Conservation (phyloP, 2,329 filamentous ascomycete genomes). For the Neocucurbitaria cava region DNA sequence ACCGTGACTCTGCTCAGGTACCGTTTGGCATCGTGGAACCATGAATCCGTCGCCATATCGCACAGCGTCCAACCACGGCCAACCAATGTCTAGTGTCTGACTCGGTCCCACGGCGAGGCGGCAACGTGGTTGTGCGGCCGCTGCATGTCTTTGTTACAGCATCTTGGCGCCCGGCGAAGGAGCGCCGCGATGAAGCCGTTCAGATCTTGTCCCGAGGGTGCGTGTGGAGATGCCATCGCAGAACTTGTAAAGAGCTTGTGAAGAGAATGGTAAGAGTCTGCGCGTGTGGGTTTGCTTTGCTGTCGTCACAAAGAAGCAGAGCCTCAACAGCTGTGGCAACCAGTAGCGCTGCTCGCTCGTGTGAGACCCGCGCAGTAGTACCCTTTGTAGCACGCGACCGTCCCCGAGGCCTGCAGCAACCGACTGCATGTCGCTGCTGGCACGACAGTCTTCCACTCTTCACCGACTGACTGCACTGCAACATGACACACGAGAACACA, state of each 20-base stretch:
- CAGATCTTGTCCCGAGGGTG: not conserved
- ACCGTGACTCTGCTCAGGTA: no score
- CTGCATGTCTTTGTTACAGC: constrained; percentile 9
- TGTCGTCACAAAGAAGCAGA: not conserved
- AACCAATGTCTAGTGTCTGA: constrained; percentile 4
- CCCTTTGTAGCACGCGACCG: constrained; percentile 8
- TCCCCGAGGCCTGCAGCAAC: no score
- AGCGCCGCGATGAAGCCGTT: constrained; percentile 23
- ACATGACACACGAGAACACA: constrained; percentile 16
- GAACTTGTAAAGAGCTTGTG: no score
- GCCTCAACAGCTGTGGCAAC: not conserved
- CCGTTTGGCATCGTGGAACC: constrained; percentile 5
- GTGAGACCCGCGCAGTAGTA: constrained; percentile 4
- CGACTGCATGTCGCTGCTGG: no score
- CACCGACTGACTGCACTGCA: no score
- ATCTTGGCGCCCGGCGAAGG: constrained; percentile 22
- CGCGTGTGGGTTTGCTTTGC: no score
- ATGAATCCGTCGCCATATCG: constrained; percentile 1
- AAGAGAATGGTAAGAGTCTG: not conserved
- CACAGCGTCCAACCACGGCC: constrained; percentile 9
- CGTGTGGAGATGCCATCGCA: not conserved
- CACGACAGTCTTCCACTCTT: no score
- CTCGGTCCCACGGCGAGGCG: constrained; percentile 7
- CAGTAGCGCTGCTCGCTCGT: not conserved
- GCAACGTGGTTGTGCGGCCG: constrained; percentile 26